Evolutionary conservation across 73 alveolate species (phyloP), one percentile per base, ranked within the genome.

Genomic region (Paramecium sonneborni): DNA sequence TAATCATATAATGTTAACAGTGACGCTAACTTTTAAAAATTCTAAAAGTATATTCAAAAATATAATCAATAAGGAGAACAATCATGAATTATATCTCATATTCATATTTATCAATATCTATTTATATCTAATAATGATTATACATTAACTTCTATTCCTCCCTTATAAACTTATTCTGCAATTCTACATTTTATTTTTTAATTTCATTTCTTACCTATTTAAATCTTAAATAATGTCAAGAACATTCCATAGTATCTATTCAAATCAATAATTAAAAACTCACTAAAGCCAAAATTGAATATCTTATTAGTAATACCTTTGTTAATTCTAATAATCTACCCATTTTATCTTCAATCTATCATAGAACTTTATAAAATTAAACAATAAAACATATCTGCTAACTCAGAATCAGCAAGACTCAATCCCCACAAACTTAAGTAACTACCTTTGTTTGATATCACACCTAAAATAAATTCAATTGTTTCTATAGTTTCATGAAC

Each of bases 161-260:
- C 99, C 94, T 96, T 94, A 95, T 93, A 97, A 97, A 97, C 93
- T 97, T 97, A 89, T 94, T 97, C 70, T 97, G 97, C 92, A 97
- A 97, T 94, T 97, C 99, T 68, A 97, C 99, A 96, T 86, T 85
- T 52, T 52, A 15, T 52, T 0, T 18, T n/a, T 52, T n/a, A 14
- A 52, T 52, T n/a, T 5, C n/a, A n/a, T n/a, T n/a, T n/a, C n/a
- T n/a, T n/a, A n/a, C n/a, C n/a, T n/a, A n/a, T n/a, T n/a, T n/a
- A n/a, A 97, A 96, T 93, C 99, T 96, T 55, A 97, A 93, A 20
- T 98, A 95, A 94, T 97, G 99, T 52, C 96, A 94, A 94, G 95
- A 96, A 76, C 99, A 96, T 93, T 97, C 99, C 97, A 97, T 90
- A 12, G 98, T 92, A 93, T 97, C 99, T 99, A 97, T 97, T 70